Evolutionary conservation across 495 filamentous ascomycete species (phyloP), one percentile per base, ranked within the genome.

Genomic region (Lasiosphaeria ovina): DNA sequence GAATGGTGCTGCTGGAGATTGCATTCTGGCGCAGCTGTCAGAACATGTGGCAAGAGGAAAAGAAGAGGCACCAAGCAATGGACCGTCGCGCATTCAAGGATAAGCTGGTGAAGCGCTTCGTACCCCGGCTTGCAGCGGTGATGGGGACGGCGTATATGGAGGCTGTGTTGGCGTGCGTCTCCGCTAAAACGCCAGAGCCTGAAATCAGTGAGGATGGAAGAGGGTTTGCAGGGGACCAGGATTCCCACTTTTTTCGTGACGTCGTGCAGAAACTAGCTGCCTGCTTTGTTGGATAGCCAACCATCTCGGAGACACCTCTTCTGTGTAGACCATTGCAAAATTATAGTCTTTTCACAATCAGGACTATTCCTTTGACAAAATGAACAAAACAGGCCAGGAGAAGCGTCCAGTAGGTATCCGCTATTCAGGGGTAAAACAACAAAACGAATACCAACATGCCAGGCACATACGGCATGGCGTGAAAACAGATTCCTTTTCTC

Each of bases 1-100:
- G 53, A 3, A 55, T 55, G 53, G n/a, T 55, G 33, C 35, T 55
- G 53, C 53, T 55, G 33, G 53, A 55, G 53, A 55, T 55, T 36
- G 53, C 53, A 3, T 38, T 7, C 8, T 55, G 53, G 53, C 31
- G 34, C 3, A 35, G 3, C 32, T 55, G 53, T 38, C 7, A 17
- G 4, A 38, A 36, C 53, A 35, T 55, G 32, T 38, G 35, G 53
- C 31, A 55, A n/a, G 35, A 40, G 33, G 8, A 55, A 3, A 36
- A 14, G 4, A 55, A 38, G 32, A 38, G n/a, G 33, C 8, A 16
- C 4, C 36, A 40, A 40, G n/a, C n/a, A n/a, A 6, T 40, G 36
- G 36, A 40, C 36, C 36, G 11, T 11, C 6, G 11, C 11, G 36
- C 36, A 40, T 40, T 40, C 11, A 40, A 40, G 11, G 11, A 40